These are phyloP conservation scores for Apium graveolens DNA, from an alignment of 129 eudicot genomes.

Conservation along the genomic window DNA sequence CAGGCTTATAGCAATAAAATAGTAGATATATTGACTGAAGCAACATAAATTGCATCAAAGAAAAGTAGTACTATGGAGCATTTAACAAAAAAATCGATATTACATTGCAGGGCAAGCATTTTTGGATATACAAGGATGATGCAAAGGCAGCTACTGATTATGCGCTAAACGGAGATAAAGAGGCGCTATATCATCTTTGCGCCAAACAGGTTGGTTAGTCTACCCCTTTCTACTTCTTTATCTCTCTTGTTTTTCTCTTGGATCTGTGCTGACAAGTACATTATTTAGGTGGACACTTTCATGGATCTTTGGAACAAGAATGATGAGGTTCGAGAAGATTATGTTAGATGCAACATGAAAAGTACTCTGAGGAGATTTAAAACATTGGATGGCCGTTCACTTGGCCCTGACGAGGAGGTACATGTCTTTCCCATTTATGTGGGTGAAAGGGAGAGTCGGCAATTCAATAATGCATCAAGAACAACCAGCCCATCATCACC, in stretches of 20 bases:
- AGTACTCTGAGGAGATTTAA: constrained; percentile 64
- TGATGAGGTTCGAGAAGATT: constrained; percentile 65
- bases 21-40: neutral
- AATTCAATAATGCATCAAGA: constrained; percentile 25
- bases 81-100: neutral
- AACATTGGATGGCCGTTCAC: constrained; percentile 63
- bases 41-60: neutral
- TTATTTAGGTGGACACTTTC: constrained; percentile 48
- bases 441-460: constrained; percentile 29
- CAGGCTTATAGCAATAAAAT: neutral
- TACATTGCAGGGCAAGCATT: constrained; percentile 48
- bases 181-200: constrained; percentile 49
- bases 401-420: constrained; percentile 58
- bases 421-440: constrained; percentile 29
- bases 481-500: constrained; percentile 13
- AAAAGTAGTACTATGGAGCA: neutral
- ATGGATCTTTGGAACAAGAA: constrained; percentile 74
- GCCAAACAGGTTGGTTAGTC: constrained; percentile 43
- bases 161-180: constrained; percentile 49
- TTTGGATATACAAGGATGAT: constrained; percentile 49
- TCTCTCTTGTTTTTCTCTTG: neutral
- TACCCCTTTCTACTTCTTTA: neutral
- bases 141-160: constrained; percentile 41
- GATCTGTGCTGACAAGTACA: constrained; percentile 10
- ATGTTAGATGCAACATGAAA: constrained; percentile 49